phyloP scores from a whole-genome alignment of 306 rosid species.

The Prosopis cineraria region DNA sequence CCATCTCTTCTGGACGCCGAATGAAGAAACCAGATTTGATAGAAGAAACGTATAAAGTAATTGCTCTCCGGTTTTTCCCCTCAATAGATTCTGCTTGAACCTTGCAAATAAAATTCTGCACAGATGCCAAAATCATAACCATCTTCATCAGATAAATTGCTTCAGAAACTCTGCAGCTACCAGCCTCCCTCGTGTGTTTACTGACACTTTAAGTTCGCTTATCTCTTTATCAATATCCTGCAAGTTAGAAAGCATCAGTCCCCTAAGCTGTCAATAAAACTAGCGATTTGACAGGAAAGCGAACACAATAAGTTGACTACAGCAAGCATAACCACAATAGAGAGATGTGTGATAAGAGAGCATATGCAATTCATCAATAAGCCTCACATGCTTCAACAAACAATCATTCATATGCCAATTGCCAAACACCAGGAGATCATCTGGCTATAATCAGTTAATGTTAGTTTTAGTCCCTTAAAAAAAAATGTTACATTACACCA shows the following conservation, averaged over 20 bases:
- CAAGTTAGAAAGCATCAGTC: conserved; percentile 30
- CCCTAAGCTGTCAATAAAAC: not conserved
- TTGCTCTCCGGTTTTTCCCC: conserved; percentile 11
- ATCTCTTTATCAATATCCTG: conserved; percentile 98
- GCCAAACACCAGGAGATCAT: conserved; percentile 12
- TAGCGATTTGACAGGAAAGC: conserved; percentile 5
- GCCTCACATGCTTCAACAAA: not conserved
- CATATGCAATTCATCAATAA: not conserved
- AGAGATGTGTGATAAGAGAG: not conserved
- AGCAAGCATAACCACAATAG: conserved; percentile 1
- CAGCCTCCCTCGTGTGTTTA: conserved; percentile 93
- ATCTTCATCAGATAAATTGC: conserved; percentile 69
- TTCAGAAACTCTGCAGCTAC: conserved; percentile 93
- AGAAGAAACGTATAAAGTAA: no score
- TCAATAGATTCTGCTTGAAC: conserved; percentile 10
- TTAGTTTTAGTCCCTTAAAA: not conserved
- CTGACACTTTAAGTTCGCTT: conserved; percentile 90
- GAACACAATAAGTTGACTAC: not conserved
- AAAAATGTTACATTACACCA: not conserved
- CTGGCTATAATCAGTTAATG: not conserved
- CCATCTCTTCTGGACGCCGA: no score
- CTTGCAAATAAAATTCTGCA: conserved; percentile 30
- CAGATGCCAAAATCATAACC: not conserved
- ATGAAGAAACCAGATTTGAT: no score
- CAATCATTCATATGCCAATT: not conserved